phyloP scores from a whole-genome alignment of 371 early-diverging fungal genomes.

The Haplosporangium sp. region DNA sequence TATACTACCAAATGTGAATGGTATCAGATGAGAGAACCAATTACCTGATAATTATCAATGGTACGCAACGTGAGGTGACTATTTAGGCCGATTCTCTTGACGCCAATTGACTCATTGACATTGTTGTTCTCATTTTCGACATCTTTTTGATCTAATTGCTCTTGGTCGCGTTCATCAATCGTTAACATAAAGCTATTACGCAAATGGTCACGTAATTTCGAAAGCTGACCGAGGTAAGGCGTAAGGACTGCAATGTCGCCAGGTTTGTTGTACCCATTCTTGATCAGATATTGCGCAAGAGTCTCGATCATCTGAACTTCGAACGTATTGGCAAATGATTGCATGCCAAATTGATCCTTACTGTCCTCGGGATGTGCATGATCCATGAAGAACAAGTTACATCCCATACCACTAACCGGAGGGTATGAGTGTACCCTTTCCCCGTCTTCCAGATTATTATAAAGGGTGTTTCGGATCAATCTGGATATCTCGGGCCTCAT shows the following conservation, averaged over 20 bases:
- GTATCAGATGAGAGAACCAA: too few relatives aligned
- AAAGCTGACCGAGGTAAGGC: conserved; percentile 65
- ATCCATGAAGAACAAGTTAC: conserved; percentile 61
- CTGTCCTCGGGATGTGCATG: conserved; percentile 58
- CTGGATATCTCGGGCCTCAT: conserved; percentile 81
- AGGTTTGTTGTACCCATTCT: conserved; percentile 65
- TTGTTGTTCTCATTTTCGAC: conserved; percentile 11
- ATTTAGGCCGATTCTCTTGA: conserved; percentile 21
- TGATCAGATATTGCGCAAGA: conserved; percentile 60
- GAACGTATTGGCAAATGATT: conserved; percentile 59
- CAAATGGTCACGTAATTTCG: conserved; percentile 57
- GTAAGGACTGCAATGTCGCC: conserved; percentile 70
- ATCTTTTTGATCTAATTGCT: conserved; percentile 42
- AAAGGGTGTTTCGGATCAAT: conserved; percentile 60
- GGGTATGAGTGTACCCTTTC: conserved; percentile 49
- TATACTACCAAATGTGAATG: too few relatives aligned
- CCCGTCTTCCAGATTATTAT: conserved; percentile 54
- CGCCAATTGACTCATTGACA: neutral
- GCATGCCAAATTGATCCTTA: conserved; percentile 34
- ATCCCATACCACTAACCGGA: conserved; percentile 57
- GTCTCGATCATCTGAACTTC: conserved; percentile 61
- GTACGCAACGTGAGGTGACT: conserved; percentile 44
- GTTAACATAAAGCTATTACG: conserved; percentile 28
- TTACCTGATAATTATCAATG: conserved; percentile 58
- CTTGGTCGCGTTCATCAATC: conserved; percentile 58